These are phyloP conservation scores for Dryadomyces sulphureus DNA, from an alignment of 2,329 filamentous ascomycete genomes.

Conservation along the genomic window DNA sequence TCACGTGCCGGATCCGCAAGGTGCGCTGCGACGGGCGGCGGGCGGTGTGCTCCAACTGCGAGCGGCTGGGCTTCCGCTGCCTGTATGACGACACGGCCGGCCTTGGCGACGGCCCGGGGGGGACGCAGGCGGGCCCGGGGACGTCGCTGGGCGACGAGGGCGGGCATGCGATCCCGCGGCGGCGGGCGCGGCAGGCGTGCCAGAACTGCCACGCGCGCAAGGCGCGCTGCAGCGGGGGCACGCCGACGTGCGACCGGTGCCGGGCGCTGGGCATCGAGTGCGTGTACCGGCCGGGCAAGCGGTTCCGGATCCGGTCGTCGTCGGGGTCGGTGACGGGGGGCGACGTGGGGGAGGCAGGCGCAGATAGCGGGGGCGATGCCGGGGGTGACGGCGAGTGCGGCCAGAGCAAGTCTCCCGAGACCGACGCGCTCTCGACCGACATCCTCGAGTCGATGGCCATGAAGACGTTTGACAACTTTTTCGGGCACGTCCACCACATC, in stretches of 20 bases:
- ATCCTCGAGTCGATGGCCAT: slow-evolving; percentile 33
- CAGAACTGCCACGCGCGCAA: slow-evolving; percentile 43
- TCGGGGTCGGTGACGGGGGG: neutral
- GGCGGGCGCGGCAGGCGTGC: slow-evolving; percentile 41
- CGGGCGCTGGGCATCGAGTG: slow-evolving; percentile 39
- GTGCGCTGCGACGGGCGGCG: slow-evolving; percentile 42
- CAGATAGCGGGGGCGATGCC: no score
- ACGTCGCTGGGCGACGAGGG: slow-evolving; percentile 14
- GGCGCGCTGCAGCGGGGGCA: slow-evolving; percentile 42
- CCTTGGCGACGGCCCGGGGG: slow-evolving; percentile 13
- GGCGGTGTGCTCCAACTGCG: slow-evolving; percentile 41
- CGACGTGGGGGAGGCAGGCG: slow-evolving; percentile 4
- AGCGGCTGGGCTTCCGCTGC: slow-evolving; percentile 41
- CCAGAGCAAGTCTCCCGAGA: neutral
- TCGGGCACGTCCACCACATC: slow-evolving; percentile 43
- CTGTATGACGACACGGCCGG: slow-evolving; percentile 32
- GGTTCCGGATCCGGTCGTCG: slow-evolving; percentile 14
- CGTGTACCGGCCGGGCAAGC: slow-evolving; percentile 35
- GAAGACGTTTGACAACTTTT: slow-evolving; percentile 41
- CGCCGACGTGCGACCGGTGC: slow-evolving; percentile 37
- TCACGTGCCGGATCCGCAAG: slow-evolving; percentile 39
- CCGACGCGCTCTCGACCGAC: slow-evolving; percentile 13
- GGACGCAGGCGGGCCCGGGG: neutral
- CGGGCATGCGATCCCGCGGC: slow-evolving; percentile 29
- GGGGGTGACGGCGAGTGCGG: neutral